A percentile compares a stretch with the other conserved stretches of the same genome.
phyloP scores from a whole-genome alignment of 768 basidiomycete genomes.

The Suillus subalutaceus region DNA sequence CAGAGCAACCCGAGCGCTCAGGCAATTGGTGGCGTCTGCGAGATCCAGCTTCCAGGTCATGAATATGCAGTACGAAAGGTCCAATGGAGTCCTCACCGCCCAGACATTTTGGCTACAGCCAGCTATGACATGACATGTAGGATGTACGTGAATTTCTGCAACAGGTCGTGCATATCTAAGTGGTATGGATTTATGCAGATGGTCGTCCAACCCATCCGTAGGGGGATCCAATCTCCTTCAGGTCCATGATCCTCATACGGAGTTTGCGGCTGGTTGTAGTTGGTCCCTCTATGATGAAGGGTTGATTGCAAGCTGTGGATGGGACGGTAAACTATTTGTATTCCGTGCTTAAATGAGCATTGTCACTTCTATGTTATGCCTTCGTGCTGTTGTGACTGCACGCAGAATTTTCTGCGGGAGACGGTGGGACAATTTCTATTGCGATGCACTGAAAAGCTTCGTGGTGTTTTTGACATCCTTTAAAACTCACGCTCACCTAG shows the following conservation, averaged over 20 bases:
- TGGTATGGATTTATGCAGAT: constrained; percentile 44
- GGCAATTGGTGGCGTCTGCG: constrained; percentile 72
- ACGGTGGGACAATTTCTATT: background rate
- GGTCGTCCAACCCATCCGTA: constrained; percentile 65
- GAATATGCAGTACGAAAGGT: constrained; percentile 90
- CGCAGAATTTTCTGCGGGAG: background rate
- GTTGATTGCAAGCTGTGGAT: constrained; percentile 84
- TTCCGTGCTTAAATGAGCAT: constrained; percentile 46
- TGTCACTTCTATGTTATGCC: background rate
- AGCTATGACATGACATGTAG: constrained; percentile 97
- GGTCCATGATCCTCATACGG: constrained; percentile 88
- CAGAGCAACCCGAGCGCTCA: constrained; percentile 49
- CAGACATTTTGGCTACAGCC: constrained; percentile 68
- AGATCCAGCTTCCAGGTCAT: constrained; percentile 75
- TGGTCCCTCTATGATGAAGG: constrained; percentile 95
- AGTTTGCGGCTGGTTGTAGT: constrained; percentile 89
- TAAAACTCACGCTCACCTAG: background rate
- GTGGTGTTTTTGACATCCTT: background rate
- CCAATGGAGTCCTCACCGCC: constrained; percentile 84
- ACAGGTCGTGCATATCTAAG: background rate
- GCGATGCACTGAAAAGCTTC: background rate
- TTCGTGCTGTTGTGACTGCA: background rate
- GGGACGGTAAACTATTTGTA: constrained; percentile 86
- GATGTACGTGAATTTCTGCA: constrained; percentile 58
- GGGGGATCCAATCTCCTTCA: constrained; percentile 56